Conservation (phyloP, 2,329 filamentous ascomycete genomes). For the Didymella pinodella region DNA sequence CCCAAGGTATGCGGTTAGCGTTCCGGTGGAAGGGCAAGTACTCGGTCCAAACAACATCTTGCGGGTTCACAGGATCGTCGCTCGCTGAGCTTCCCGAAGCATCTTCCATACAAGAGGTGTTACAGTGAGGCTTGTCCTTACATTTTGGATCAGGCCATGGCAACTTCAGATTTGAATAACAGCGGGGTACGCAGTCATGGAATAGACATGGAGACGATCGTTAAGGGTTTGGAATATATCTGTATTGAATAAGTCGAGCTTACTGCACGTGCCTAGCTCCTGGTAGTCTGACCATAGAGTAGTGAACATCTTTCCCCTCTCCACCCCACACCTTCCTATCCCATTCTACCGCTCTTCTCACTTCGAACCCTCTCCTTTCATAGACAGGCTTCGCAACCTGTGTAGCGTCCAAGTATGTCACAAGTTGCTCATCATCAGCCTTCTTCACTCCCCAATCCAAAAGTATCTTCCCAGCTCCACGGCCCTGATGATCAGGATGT, state of each 20-base stretch:
- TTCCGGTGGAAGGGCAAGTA: not conserved
- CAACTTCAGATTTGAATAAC: not conserved
- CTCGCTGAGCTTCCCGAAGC: not conserved
- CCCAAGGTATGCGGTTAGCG: not conserved
- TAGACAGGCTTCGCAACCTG: slow-evolving; percentile 51
- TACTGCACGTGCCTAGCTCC: not conserved
- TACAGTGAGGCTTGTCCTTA: not conserved
- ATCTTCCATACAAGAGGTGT: not conserved
- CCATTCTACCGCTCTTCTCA: slow-evolving; percentile 32
- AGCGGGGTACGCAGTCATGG: not conserved
- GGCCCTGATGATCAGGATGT: slow-evolving; percentile 51
- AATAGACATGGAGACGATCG: not conserved
- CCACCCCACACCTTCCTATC: slow-evolving; percentile 40
- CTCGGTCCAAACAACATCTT: not conserved
- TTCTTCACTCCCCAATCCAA: slow-evolving; percentile 52
- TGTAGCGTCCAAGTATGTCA: slow-evolving; percentile 53
- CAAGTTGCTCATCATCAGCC: slow-evolving; percentile 51
- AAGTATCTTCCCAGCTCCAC: slow-evolving; percentile 50
- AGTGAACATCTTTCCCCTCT: slow-evolving; percentile 44
- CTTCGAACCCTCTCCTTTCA: slow-evolving; percentile 41
- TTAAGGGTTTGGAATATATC: not conserved
- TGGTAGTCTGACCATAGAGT: slow-evolving; percentile 32
- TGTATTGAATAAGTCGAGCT: not conserved
- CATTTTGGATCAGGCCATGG: not conserved
- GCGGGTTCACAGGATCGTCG: not conserved